Percentiles rank a stretch among this genome's conserved stretches.
Evolutionary conservation across 2,329 filamentous ascomycete species (phyloP).

Genomic region (Xylaria sp.): DNA sequence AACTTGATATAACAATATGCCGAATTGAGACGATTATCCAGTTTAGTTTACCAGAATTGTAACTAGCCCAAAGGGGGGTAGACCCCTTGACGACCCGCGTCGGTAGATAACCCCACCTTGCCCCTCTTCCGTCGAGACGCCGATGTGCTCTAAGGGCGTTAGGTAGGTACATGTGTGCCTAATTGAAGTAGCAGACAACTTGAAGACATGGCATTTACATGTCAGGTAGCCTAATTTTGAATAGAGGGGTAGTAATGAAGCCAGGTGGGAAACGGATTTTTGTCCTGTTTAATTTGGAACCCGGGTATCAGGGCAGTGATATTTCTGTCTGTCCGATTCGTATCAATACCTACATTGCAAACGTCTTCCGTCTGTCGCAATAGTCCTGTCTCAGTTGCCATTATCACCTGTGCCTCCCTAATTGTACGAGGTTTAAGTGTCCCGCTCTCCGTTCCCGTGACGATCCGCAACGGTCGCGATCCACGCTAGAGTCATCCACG

Average conservation of each 20-base stretch:
- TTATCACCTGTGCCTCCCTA: not conserved
- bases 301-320: not conserved
- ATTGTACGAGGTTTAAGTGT: conserved; percentile 9
- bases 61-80: no score
- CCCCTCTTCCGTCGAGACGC: conserved; percentile 6
- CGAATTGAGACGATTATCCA: no score
- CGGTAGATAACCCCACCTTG: conserved; percentile 1
- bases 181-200: not conserved
- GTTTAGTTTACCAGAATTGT: no score
- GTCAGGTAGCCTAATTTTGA: conserved; percentile 9
- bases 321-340: not conserved
- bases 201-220: not conserved
- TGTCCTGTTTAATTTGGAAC: not conserved
- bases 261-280: not conserved
- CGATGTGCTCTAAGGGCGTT: not conserved
- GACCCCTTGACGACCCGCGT: not conserved
- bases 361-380: not conserved
- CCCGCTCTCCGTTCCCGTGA: conserved; percentile 18
- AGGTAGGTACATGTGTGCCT: not conserved
- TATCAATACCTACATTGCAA: not conserved
- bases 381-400: not conserved
- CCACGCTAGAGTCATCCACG: conserved; percentile 29
- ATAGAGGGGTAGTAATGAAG: conserved; percentile 30
- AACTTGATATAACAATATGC: no score
- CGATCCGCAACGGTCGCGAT: conserved; percentile 32